Base-by-base conservation (phyloP, 2,329 filamentous ascomycete genomes). In the Aspergillus candidus region DNA sequence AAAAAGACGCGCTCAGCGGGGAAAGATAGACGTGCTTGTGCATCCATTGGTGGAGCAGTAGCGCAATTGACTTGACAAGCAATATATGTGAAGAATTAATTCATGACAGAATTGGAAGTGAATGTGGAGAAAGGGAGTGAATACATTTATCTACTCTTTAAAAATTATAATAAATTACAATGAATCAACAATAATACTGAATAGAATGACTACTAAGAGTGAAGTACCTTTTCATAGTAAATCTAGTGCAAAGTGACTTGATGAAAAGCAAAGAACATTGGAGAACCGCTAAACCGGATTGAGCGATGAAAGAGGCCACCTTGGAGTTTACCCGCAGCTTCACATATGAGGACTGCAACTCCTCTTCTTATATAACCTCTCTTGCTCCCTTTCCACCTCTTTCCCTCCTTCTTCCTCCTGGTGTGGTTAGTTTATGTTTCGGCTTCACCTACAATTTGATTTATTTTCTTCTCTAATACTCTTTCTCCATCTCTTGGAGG, bases 281-380 rank as follows among this genome's bases (percentile, higher is more conserved):
- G 40, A 55, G 43, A 53, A 51, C 29, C 41, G 41, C 53, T 49
- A 52, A 48, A 51, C 40, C 36, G 14, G 43, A 49, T 44, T 36
- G 39, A 47, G 51, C 51, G 44, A 51, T 50, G 47, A 57, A 70
- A 70, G 66, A 70, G 67, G 67, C 66, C 67, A 70, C 67, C 67
- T 70, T 66, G 63, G 66, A 58, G 57, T 64, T 64, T 27, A 27
- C 22, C 22, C 56, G 51, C 50, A 52, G 49, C 51, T 54, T 58
- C 55, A 18, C 18, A 56, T 46, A 8, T 27, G 4, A 27, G 4
- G 6, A 27, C 22, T 27, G 40, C 42, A 36, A 40, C 34, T 31
- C 41, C 35, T 38, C 47, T 52, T 50, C 56, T 53, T 60, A 63
- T 66, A 63, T 60, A 60, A 56, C 55, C 55, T 48, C 50, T 46